Conservation (phyloP, 2,329 filamentous ascomycete genomes). For the Exophiala lecanii-corni region DNA sequence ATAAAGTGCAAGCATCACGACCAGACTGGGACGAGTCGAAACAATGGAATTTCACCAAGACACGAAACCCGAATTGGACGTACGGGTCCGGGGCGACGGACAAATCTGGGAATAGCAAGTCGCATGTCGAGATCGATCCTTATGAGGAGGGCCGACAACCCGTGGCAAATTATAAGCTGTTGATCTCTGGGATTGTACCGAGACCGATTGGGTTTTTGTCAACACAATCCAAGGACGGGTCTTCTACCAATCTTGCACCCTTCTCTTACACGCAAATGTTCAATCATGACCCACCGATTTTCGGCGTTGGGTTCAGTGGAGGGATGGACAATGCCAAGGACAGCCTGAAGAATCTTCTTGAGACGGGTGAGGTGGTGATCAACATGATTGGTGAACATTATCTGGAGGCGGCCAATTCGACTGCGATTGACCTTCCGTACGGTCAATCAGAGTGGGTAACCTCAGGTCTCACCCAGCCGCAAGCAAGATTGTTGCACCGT, state of each 20-base stretch:
- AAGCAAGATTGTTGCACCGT: constrained; percentile 61
- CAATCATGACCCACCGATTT: constrained; percentile 80
- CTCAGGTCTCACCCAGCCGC: constrained; percentile 68
- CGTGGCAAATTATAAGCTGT: constrained; percentile 80
- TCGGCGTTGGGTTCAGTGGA: constrained; percentile 60
- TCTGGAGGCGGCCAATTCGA: constrained; percentile 82
- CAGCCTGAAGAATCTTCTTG: constrained; percentile 67
- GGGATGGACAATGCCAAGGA: constrained; percentile 66
- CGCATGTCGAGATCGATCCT: constrained; percentile 76
- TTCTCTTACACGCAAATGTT: constrained; percentile 84
- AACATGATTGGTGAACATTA: constrained; percentile 84
- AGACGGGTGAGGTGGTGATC: constrained; percentile 71
- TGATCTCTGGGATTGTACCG: constrained; percentile 78
- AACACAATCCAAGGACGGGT: constrained; percentile 58
- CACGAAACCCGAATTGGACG: constrained; percentile 40
- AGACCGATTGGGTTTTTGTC: constrained; percentile 68
- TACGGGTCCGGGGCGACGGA: constrained; percentile 41
- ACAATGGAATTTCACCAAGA: constrained; percentile 36
- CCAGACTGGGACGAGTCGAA: constrained; percentile 37
- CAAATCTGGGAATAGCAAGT: constrained; percentile 44
- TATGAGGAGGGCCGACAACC: constrained; percentile 64
- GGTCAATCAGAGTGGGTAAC: constrained; percentile 75
- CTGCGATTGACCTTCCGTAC: constrained; percentile 70
- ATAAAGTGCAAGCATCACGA: constrained; percentile 38
- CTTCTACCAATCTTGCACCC: constrained; percentile 70